A percentile compares a stretch with the other conserved stretches of the same genome.
These are phyloP conservation scores for Clonostachys chloroleuca DNA, from an alignment of 2,329 filamentous ascomycete genomes.

Conservation along the genomic window DNA sequence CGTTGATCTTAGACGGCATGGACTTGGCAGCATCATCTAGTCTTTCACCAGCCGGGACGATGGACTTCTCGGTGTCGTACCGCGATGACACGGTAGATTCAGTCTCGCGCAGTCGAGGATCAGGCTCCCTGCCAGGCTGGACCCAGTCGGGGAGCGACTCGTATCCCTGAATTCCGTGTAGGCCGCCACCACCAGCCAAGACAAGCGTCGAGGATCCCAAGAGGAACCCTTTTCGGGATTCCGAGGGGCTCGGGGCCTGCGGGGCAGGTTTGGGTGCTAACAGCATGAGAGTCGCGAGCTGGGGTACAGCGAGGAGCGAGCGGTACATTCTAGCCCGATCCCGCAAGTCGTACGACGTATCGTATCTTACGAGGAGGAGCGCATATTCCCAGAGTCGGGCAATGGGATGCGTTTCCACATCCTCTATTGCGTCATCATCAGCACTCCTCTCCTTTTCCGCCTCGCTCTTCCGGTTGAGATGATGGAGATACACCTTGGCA, in stretches of 20 bases:
- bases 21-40: conserved; percentile 52
- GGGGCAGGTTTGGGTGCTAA: conserved; percentile 93
- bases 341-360: conserved; percentile 90
- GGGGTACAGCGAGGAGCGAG: conserved; percentile 74
- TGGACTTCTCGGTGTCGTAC: conserved; percentile 21
- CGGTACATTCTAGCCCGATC: conserved; percentile 88
- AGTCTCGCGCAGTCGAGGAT: conserved; percentile 64
- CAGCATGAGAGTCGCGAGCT: conserved; percentile 85
- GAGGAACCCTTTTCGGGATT: conserved; percentile 70
- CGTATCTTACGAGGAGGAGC: conserved; percentile 82
- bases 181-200: conserved; percentile 68
- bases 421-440: conserved; percentile 17
- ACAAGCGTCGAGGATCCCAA: conserved; percentile 85
- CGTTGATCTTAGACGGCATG: conserved; percentile 42
- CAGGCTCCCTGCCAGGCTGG: conserved; percentile 71
- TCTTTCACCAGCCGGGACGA: conserved; percentile 55
- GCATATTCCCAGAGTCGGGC: conserved; percentile 80
- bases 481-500: conserved; percentile 94
- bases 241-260: conserved; percentile 83
- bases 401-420: conserved; percentile 55
- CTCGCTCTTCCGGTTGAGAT: conserved; percentile 63
- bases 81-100: conserved; percentile 12
- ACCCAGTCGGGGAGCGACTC: conserved; percentile 83
- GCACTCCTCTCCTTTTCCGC: conserved; percentile 24
- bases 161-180: conserved; percentile 75